Conservation (phyloP, 805 yeast genomes). For the Kodamaea laetipori region DNA sequence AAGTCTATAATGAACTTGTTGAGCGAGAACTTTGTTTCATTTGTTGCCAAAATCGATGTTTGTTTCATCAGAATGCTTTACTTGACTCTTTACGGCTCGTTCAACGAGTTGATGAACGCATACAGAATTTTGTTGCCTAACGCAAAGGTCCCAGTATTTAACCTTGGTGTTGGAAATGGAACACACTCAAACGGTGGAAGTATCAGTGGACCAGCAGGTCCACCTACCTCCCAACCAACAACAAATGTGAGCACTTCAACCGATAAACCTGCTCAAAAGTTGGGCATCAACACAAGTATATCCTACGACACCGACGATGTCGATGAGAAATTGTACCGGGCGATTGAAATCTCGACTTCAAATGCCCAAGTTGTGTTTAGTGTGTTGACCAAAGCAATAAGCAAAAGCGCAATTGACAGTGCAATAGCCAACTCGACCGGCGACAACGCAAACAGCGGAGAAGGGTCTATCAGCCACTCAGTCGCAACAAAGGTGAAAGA, state of each 20-base stretch:
- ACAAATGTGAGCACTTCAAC: conserved; percentile 23
- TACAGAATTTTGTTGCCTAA: conserved; percentile 46
- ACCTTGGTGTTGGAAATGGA: neutral
- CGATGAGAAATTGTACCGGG: conserved; percentile 67
- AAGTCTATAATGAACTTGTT: conserved; percentile 52
- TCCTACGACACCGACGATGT: conserved; percentile 47
- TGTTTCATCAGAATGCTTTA: conserved; percentile 66
- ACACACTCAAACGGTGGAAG: conserved; percentile 12
- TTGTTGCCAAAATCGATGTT: conserved; percentile 61
- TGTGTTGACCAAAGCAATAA: conserved; percentile 68
- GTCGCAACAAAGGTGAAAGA: conserved; percentile 72
- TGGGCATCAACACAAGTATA: conserved; percentile 24
- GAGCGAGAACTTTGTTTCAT: conserved; percentile 47
- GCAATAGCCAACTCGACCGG: conserved; percentile 20
- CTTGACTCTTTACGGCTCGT: conserved; percentile 60
- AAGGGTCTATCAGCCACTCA: conserved; percentile 30
- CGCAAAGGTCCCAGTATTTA: conserved; percentile 13
- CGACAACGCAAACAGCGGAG: conserved; percentile 1
- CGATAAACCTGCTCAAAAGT: conserved; percentile 19
- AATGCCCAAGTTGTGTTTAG: conserved; percentile 78
- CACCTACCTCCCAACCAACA: neutral
- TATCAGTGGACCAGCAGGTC: conserved; percentile 9
- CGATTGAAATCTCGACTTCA: conserved; percentile 60
- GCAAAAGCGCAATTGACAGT: conserved; percentile 60
- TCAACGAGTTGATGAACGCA: conserved; percentile 69